Conservation (phyloP, 768 basidiomycete genomes). For the Mycena galopus region DNA sequence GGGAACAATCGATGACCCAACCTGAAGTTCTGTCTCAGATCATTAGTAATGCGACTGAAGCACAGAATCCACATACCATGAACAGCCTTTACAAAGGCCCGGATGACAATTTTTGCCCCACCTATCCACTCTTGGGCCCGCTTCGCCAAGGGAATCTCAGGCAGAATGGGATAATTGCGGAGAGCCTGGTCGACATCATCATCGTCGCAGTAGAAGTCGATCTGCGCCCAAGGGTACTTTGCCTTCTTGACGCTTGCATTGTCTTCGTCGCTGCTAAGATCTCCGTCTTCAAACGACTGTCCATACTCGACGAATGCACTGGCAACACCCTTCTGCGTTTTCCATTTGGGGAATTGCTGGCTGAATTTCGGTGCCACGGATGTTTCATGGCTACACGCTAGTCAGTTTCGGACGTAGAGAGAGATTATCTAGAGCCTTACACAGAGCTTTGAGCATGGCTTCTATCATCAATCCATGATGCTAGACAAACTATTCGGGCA, state of each 20-base stretch:
- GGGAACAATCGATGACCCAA: not conserved
- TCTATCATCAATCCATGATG: not conserved
- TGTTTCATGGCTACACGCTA: not conserved
- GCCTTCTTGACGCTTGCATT: not conserved
- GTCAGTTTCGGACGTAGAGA: not conserved
- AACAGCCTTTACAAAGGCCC: not conserved
- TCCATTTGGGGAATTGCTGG: conserved; percentile 5
- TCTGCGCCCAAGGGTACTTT: not conserved
- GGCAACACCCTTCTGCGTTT: not conserved
- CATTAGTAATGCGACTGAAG: not conserved
- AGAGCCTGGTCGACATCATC: not conserved
- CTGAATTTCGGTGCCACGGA: not conserved
- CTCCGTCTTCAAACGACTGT: not conserved
- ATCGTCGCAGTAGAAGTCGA: not conserved
- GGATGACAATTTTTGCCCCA: not conserved
- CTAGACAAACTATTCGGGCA: not conserved
- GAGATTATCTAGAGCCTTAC: not conserved
- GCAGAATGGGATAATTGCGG: not conserved
- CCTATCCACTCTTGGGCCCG: not conserved
- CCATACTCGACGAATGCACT: not conserved
- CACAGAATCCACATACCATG: not conserved
- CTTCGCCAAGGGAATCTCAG: not conserved
- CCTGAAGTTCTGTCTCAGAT: not conserved
- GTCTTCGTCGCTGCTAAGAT: not conserved
- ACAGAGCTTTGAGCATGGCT: not conserved